phyloP scores from a whole-genome alignment of 2,329 filamentous ascomycete genomes.

The Remersonia thermophila region DNA sequence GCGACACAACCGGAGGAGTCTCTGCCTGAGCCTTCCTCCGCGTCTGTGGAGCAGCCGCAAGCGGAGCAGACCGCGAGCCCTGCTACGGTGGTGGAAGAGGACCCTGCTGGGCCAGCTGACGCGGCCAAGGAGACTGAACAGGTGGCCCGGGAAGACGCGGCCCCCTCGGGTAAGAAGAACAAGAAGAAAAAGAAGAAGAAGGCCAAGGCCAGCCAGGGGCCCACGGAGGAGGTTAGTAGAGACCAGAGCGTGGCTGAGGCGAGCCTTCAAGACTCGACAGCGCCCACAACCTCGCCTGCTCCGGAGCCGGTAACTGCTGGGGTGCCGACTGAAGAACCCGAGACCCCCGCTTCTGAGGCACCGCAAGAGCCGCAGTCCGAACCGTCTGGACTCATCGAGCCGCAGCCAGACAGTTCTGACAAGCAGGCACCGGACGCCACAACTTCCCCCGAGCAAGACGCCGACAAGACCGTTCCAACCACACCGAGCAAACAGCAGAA shows the following conservation, averaged over 20 bases:
- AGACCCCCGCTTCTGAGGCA: too few species aligned
- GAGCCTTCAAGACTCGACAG: too few species aligned
- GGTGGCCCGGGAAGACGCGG: conserved; percentile 5
- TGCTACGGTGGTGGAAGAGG: neutral
- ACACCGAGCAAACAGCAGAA: conserved; percentile 24
- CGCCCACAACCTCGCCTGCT: too few species aligned
- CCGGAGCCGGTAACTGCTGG: too few species aligned
- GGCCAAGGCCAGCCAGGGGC: conserved; percentile 16
- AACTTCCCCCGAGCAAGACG: conserved; percentile 3
- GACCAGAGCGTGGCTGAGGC: neutral
- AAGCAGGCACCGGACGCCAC: neutral
- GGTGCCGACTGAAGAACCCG: too few species aligned
- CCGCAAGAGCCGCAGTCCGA: too few species aligned
- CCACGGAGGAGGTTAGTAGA: conserved; percentile 1
- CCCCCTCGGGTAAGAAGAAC: conserved; percentile 15
- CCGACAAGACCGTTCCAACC: conserved; percentile 1
- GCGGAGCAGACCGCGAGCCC: neutral
- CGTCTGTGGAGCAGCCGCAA: neutral
- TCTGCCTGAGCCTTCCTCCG: neutral
- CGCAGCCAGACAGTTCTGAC: neutral
- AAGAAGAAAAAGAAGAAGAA: conserved; percentile 26
- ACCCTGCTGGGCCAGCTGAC: too few species aligned
- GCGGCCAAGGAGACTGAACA: conserved; percentile 3
- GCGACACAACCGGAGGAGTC: neutral
- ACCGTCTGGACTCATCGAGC: neutral